Evolutionary conservation across 108 stramenopile genomes (phyloP).

Genomic region (Cyclotella distinguenda): DNA sequence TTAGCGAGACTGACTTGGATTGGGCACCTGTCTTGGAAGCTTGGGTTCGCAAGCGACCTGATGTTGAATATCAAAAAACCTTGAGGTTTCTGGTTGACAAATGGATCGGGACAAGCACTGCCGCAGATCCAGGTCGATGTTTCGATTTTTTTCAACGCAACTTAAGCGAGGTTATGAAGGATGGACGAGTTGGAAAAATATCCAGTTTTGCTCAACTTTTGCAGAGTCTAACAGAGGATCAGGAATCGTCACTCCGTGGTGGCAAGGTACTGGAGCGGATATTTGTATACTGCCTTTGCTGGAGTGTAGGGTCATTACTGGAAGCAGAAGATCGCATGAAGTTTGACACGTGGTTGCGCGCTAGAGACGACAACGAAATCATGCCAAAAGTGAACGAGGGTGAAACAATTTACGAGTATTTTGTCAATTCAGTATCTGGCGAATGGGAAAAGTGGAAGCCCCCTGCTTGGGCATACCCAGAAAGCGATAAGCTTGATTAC

Average conservation of each 20-base stretch:
- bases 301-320: conserved; percentile 86
- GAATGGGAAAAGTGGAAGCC: conserved; percentile 73
- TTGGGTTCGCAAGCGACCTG: conserved; percentile 78
- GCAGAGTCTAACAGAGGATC: conserved; percentile 62
- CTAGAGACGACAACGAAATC: conserved; percentile 49
- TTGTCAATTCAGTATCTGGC: conserved; percentile 57
- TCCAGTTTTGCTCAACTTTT: conserved; percentile 75
- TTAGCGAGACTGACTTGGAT: conserved; percentile 88
- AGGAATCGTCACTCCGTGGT: conserved; percentile 31
- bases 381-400: conserved; percentile 75
- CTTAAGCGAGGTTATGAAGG: conserved; percentile 71
- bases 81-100: conserved; percentile 61
- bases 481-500: conserved; percentile 82
- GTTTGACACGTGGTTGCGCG: conserved; percentile 75
- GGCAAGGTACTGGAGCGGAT: conserved; percentile 59
- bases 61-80: conserved; percentile 53
- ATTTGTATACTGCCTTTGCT: conserved; percentile 82
- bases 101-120: conserved; percentile 74
- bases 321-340: conserved; percentile 86
- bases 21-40: conserved; percentile 85
- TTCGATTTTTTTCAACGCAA: conserved; percentile 75
- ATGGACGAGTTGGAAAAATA: conserved; percentile 79
- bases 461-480: conserved; percentile 76
- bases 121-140: conserved; percentile 73
- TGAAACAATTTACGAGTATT: conserved; percentile 85